phyloP scores from a whole-genome alignment of 805 yeast species.

The Kluyveromyces lactis region DNA sequence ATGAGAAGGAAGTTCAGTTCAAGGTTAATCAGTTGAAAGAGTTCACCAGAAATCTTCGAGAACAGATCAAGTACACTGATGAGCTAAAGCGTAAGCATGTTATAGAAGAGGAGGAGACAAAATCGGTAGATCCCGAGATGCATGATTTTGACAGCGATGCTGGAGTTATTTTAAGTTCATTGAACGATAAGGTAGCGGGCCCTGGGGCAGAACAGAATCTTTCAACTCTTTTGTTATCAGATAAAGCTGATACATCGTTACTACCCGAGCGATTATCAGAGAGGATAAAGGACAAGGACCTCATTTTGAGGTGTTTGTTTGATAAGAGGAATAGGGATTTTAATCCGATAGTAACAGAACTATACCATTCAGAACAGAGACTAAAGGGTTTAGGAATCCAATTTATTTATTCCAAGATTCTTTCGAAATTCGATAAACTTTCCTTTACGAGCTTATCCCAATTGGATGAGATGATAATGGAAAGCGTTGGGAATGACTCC shows the following conservation, averaged over 20 bases:
- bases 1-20: constrained; percentile 11
- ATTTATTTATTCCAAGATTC: neutral
- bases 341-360: constrained; percentile 18
- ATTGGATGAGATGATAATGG: constrained; percentile 22
- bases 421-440: constrained; percentile 10
- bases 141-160: constrained; percentile 4
- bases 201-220: constrained; percentile 6
- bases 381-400: constrained; percentile 7
- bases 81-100: constrained; percentile 7
- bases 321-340: constrained; percentile 20
- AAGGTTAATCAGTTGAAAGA: constrained; percentile 24
- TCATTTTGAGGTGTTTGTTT: constrained; percentile 15
- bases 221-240: constrained; percentile 9
- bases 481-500: constrained; percentile 9
- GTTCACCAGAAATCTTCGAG: constrained; percentile 19
- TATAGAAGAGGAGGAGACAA: neutral
- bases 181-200: neutral
- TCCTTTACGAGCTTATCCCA: constrained; percentile 19
- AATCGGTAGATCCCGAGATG: neutral
- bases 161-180: neutral
- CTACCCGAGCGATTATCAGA: constrained; percentile 14
- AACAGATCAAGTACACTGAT: constrained; percentile 13
- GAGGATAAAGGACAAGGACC: constrained; percentile 18
- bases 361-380: constrained; percentile 10
- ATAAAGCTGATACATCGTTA: constrained; percentile 9